phyloP scores from a whole-genome alignment of 345 rosid genomes.

The Diplotaxis tenuifolia region DNA sequence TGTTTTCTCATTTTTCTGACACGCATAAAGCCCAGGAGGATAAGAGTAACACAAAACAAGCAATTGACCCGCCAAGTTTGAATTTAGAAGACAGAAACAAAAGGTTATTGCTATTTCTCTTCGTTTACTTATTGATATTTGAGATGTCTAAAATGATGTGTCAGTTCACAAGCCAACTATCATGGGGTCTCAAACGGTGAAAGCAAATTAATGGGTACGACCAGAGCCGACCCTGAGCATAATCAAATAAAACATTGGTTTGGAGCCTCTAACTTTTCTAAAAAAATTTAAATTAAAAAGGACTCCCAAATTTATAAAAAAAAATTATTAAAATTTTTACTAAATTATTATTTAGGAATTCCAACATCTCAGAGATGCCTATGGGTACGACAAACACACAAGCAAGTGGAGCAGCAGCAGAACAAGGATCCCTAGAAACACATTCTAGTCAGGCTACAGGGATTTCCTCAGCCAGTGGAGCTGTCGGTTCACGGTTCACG shows the following conservation, averaged over 20 bases:
- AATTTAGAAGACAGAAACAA: constrained; percentile 12
- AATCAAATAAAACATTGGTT: too few relatives aligned
- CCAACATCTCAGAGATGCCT: too few relatives aligned
- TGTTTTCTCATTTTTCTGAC: neutral
- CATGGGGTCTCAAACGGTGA: constrained; percentile 44
- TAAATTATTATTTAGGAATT: too few relatives aligned
- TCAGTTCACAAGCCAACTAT: constrained; percentile 38
- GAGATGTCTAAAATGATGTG: constrained; percentile 4
- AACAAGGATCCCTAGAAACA: too few relatives aligned
- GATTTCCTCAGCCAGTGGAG: constrained; percentile 82
- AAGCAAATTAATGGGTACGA: too few relatives aligned
- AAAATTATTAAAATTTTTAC: too few relatives aligned
- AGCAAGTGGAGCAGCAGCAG: constrained; percentile 70
- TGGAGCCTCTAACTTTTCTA: too few relatives aligned
- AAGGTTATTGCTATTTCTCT: neutral
- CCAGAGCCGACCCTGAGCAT: too few relatives aligned
- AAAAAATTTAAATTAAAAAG: too few relatives aligned
- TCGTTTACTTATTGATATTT: constrained; percentile 7
- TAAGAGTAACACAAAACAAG: neutral
- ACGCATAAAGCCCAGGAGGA: neutral
- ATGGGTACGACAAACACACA: constrained; percentile 85
- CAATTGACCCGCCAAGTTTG: neutral
- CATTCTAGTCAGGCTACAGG: too few relatives aligned
- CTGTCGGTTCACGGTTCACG: constrained; percentile 85
- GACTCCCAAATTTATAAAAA: too few relatives aligned